phyloP scores from a whole-genome alignment of 2,329 filamentous ascomycete genomes.

The Arthrobotrys pseudoclavata region DNA sequence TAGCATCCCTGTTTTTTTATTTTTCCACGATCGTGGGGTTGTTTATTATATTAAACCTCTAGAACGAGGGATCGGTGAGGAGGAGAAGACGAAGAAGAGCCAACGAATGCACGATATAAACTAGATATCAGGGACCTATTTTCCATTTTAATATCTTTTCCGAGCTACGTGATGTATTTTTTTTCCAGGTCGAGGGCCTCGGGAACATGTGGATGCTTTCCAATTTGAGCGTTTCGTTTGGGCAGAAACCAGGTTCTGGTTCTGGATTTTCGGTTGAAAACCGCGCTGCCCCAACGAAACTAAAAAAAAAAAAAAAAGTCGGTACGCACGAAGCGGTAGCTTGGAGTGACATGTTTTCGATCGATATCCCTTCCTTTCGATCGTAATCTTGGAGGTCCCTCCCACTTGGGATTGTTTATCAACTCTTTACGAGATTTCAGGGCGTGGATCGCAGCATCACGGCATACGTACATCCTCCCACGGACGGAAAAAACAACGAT shows the following conservation, averaged over 20 bases:
- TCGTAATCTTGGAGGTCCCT: too few species aligned
- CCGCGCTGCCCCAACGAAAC: constrained; percentile 34
- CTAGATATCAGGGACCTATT: not conserved
- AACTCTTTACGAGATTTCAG: too few species aligned
- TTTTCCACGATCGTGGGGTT: not conserved
- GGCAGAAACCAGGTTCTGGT: not conserved
- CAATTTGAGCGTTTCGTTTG: constrained; percentile 12
- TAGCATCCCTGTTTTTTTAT: not conserved
- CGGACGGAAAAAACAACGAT: not conserved
- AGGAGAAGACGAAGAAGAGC: not conserved
- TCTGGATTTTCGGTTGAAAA: constrained; percentile 45
- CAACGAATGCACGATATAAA: constrained; percentile 8
- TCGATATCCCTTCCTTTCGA: not conserved
- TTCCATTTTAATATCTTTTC: not conserved
- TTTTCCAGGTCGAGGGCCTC: not conserved
- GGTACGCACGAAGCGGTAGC: not conserved
- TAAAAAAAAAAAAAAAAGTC: constrained; percentile 19
- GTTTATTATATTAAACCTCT: not conserved
- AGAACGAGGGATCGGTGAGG: not conserved
- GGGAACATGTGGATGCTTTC: constrained; percentile 11
- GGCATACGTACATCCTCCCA: not conserved
- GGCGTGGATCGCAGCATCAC: too few species aligned
- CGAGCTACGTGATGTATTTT: constrained; percentile 3
- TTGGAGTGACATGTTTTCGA: not conserved
- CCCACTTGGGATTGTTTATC: too few species aligned